Conservation (phyloP, 2,329 filamentous ascomycete species). For the Hymenoscyphus scutula region DNA sequence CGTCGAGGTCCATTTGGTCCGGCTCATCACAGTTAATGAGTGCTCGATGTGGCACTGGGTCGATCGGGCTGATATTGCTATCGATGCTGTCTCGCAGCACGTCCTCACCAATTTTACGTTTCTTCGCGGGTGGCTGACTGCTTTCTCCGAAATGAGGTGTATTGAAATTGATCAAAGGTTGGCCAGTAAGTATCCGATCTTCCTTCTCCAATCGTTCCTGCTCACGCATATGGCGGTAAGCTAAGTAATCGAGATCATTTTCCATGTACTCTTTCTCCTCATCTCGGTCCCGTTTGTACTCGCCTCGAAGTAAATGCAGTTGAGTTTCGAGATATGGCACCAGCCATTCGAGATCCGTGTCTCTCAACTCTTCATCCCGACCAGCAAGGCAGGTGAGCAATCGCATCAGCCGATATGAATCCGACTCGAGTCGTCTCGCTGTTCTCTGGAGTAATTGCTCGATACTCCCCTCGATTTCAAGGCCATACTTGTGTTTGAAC, state of each 20-base stretch:
- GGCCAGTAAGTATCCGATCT: background rate
- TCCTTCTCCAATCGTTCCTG: background rate
- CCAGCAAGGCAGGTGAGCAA: constrained; percentile 7
- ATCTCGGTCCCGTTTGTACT: background rate
- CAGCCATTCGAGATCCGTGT: constrained; percentile 9
- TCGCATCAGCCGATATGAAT: constrained; percentile 8
- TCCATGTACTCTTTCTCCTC: background rate
- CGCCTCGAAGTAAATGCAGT: constrained; percentile 5
- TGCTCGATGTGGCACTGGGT: background rate
- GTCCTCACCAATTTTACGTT: background rate
- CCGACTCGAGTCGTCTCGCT: constrained; percentile 2
- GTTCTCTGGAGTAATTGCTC: constrained; percentile 8
- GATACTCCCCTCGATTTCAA: background rate
- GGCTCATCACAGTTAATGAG: background rate
- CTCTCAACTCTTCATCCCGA: background rate
- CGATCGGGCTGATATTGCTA: background rate
- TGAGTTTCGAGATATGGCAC: constrained; percentile 11
- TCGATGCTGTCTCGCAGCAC: background rate
- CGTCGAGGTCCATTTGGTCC: background rate
- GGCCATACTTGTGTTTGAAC: background rate
- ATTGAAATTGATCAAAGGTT: constrained; percentile 6
- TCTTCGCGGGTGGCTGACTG: background rate
- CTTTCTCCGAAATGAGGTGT: background rate
- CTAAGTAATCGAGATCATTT: constrained; percentile 9
- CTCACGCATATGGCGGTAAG: background rate